Evolutionary conservation across 2,329 filamentous ascomycete genomes (phyloP), one percentile per base, ranked within the genome.

Genomic region (Drechslerella coelobrocha): DNA sequence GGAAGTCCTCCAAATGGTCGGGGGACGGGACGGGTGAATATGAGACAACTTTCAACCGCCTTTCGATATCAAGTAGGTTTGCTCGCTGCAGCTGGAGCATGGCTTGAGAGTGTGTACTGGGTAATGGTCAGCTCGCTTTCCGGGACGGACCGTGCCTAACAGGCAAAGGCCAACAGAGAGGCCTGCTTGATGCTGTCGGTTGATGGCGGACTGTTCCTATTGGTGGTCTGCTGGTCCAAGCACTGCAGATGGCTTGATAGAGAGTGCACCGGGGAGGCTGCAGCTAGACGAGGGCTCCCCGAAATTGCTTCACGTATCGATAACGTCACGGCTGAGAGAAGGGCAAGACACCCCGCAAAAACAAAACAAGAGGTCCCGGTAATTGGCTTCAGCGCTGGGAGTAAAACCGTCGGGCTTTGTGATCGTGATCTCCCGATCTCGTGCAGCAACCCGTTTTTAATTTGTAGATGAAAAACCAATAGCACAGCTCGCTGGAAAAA

Each of bases 81-180:
- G 29, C 29, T 31, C 12, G 6, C 29, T 31, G 29, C 29, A 31
- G 29, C 29, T 31, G 51, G 27, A 48, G 23, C 29, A 12, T 31
- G 29, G 29, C 29, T 12, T 31, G 29, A 31, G 6, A 31, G 29
- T 12, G 41, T 5, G 14, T 5, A 21, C 43, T 6, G 12, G 14
- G 19, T 12, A 17, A 17, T 19, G 24, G 17, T 19, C 23, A 12
- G 43, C 41, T 19, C 19, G 5, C 10, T 45, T 14, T 63, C 53
- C 66, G 66, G 66, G 66, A 54, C 66, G 66, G 66, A 59, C 66
- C 66, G 66, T 63, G 59, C 50, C 66, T 63, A 27, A 59, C 10
- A 26, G 51, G 50, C 51, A 59, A 27, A 45, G 48, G 53, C 59
- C 47, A 71, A 29, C 59, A 48, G 63, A 45, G 17, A 19, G 41